Conservation (phyloP, 805 yeast genomes). For the Ogataea polymorpha region DNA sequence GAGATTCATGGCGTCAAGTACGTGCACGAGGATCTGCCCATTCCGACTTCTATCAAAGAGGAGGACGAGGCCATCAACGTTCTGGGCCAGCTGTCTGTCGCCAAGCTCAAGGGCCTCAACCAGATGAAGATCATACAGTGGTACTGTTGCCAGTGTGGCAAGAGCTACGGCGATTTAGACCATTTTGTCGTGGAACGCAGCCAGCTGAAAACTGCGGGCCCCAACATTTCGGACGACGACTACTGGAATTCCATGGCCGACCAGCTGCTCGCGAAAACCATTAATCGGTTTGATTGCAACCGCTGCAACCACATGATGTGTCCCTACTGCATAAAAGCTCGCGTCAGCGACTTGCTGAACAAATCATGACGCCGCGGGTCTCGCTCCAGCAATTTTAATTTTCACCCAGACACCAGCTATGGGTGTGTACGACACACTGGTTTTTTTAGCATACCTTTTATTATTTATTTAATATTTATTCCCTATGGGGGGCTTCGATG, state of each 20-base stretch:
- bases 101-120: slow-evolving; percentile 11
- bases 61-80: slow-evolving; percentile 8
- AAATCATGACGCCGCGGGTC: slow-evolving; percentile 1
- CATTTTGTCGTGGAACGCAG: slow-evolving; percentile 13
- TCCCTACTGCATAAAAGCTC: slow-evolving; percentile 31
- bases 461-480: background rate
- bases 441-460: background rate
- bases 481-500: slow-evolving; percentile 18
- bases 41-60: background rate
- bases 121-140: slow-evolving; percentile 29
- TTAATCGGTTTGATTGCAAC: slow-evolving; percentile 27
- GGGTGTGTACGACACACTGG: background rate
- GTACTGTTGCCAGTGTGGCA: slow-evolving; percentile 34
- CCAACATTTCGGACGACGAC: slow-evolving; percentile 1
- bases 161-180: slow-evolving; percentile 27
- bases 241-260: slow-evolving; percentile 17
- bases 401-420: background rate
- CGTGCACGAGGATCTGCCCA: background rate
- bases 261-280: slow-evolving; percentile 11
- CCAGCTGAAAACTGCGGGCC: background rate
- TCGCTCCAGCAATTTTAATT: background rate
- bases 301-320: slow-evolving; percentile 34
- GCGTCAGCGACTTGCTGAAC: slow-evolving; percentile 23
- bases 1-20: slow-evolving; percentile 12
- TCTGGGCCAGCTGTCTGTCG: slow-evolving; percentile 6